Evolutionary conservation across 192 early-diverging fungal genomes (phyloP), one percentile per base, ranked within the genome.

Genomic region (Backusella morwellensis): DNA sequence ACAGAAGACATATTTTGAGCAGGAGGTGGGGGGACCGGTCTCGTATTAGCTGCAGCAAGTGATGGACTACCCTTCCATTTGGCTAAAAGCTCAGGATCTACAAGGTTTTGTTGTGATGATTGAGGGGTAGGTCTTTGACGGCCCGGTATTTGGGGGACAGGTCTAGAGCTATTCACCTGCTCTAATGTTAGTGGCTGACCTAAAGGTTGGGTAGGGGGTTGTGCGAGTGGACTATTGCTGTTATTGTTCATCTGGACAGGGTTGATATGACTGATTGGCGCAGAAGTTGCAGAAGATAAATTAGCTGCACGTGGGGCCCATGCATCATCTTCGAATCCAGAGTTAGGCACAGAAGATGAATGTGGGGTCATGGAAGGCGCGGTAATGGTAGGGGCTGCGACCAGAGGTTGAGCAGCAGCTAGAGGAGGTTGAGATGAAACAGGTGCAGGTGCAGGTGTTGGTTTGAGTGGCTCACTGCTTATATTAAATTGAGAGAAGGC

Each of bases 251-350:
- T 26, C 9, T 35, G 23, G 21, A n/a, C 44, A 38, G 66, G 17
- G 34, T 42, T 72, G 11, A 29, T 54, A 14, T 44, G 50, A n/a
- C 35, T 35, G 29, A 47, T 67, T 8, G 42, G 14, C 5, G 67
- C 5, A 11, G 44, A 40, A 6, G 56, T n/a, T 35, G 79, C 4
- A 40, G 35, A 26, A 26, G 78, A 66, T 35, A 81, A 79, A 38
- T 82, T 74, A 50, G 80, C 77, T 26, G 74, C 29, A 21, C 84
- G 82, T 12, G 81, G 78, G 34, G 81, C 79, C 89, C 89, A 90
- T 1, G 87, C 89, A 80, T 90, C 87, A 74, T 90, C 86, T 23
- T 88, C 85, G 70, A 88, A 88, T 1, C 81, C 86, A 72, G 70
- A 36, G 72, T 35, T 41, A 29, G 68, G 29, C 6, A 52, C 19